Conservation (phyloP, 768 basidiomycete species). For the Leccinum fibrillosum region DNA sequence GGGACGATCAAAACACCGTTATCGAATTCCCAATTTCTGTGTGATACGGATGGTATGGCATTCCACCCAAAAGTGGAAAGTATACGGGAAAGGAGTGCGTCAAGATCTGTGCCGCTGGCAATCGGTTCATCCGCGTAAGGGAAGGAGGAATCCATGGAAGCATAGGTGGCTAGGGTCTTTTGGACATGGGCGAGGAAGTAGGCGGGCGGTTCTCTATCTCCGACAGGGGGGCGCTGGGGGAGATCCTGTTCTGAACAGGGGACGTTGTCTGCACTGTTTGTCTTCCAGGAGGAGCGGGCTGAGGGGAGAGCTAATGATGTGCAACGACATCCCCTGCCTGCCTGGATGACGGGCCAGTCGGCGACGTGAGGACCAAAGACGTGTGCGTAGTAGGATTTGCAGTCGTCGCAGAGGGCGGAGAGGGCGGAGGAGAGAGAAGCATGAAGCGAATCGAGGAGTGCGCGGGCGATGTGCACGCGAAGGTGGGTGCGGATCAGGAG, state of each 20-base stretch:
- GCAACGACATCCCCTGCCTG: constrained; percentile 47
- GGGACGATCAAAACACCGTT: constrained; percentile 25
- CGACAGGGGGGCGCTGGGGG: constrained; percentile 32
- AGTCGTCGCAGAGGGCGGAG: constrained; percentile 43
- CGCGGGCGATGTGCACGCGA: constrained; percentile 39
- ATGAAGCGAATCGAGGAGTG: constrained; percentile 42
- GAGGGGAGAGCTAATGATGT: constrained; percentile 21
- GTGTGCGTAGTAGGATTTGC: constrained; percentile 49
- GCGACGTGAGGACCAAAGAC: constrained; percentile 52
- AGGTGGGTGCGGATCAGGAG: constrained; percentile 49
- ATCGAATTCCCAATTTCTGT: constrained; percentile 29
- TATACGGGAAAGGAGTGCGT: constrained; percentile 40
- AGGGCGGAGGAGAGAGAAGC: constrained; percentile 34
- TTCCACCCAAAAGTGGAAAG: constrained; percentile 44
- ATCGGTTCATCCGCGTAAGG: constrained; percentile 24
- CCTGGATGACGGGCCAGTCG: constrained; percentile 50
- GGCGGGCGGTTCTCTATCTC: constrained; percentile 29
- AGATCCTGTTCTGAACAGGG: constrained; percentile 15
- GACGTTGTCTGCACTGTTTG: constrained; percentile 2
- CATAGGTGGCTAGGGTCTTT: constrained; percentile 46
- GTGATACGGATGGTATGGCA: constrained; percentile 9
- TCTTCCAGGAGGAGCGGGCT: constrained; percentile 5
- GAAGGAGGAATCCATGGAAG: constrained; percentile 37
- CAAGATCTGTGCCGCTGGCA: constrained; percentile 33
- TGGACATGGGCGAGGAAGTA: constrained; percentile 36